Conservation (phyloP, 371 early-diverging fungal species). For the Rhizomucor miehei region DNA sequence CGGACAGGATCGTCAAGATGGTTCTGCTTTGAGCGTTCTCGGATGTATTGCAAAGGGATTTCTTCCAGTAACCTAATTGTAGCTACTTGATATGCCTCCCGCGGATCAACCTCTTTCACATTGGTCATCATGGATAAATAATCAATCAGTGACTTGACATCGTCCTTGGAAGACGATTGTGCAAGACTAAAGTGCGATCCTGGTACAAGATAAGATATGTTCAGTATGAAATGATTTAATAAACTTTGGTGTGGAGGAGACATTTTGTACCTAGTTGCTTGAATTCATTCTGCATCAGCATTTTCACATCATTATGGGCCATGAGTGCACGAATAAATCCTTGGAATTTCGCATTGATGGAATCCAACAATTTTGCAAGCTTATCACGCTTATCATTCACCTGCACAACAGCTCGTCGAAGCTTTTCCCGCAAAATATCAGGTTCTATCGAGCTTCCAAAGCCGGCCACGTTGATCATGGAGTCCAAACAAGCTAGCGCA, state of each 20-base stretch:
- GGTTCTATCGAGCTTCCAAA: constrained; percentile 24
- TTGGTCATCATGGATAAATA: constrained; percentile 31
- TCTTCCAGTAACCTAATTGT: constrained; percentile 32
- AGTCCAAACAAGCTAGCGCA: constrained; percentile 29
- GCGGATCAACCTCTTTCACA: constrained; percentile 9
- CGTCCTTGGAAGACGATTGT: constrained; percentile 10
- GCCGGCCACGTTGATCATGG: constrained; percentile 40
- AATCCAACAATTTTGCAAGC: constrained; percentile 12
- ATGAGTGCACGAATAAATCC: constrained; percentile 19
- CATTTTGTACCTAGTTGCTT: constrained; percentile 24
- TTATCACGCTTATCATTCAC: constrained; percentile 3
- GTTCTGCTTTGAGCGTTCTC: constrained; percentile 8
- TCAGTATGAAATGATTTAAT: too few relatives aligned
- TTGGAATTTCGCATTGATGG: constrained; percentile 31
- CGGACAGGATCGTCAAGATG: constrained; percentile 17
- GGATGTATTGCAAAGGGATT: constrained; percentile 24
- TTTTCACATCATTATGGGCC: constrained; percentile 17
- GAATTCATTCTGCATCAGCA: constrained; percentile 28
- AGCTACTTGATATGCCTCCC: constrained; percentile 29
- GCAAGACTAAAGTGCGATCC: constrained; percentile 30
- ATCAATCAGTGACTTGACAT: constrained; percentile 32
- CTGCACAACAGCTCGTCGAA: constrained; percentile 17
- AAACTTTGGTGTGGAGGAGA: too few relatives aligned
- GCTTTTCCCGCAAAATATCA: constrained; percentile 7
- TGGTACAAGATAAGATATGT: constrained; percentile 4